Percentiles rank a stretch among this genome's conserved stretches.
Evolutionary conservation across 2,329 filamentous ascomycete genomes (phyloP).

Genomic region (Orbilia blumenaviensis): DNA sequence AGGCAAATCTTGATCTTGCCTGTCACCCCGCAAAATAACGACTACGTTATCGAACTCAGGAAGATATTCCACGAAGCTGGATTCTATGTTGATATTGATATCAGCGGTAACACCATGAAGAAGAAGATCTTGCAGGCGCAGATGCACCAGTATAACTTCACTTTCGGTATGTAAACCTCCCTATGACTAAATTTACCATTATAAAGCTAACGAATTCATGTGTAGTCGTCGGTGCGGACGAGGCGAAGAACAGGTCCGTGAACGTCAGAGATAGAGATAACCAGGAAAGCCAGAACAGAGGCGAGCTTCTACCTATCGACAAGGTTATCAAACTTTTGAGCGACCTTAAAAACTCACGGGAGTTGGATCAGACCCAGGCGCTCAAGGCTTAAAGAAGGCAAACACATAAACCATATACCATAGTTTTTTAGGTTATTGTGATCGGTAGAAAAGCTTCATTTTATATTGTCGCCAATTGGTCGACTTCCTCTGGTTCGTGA

Average conservation of each 20-base stretch:
- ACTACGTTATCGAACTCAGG: conserved; percentile 80
- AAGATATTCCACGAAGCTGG: conserved; percentile 72
- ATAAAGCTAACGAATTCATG: not conserved
- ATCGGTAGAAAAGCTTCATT: not conserved
- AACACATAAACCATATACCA: not conserved
- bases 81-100: conserved; percentile 76
- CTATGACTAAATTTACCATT: not conserved
- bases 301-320: conserved; percentile 68
- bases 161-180: conserved; percentile 69
- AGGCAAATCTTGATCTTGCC: conserved; percentile 82
- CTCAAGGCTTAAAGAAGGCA: not conserved
- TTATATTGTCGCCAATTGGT: not conserved
- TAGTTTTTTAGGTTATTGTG: not conserved
- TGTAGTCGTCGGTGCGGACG: conserved; percentile 70
- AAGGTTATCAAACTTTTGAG: conserved; percentile 62
- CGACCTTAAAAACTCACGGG: conserved; percentile 22
- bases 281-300: conserved; percentile 70
- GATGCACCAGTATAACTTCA: conserved; percentile 83
- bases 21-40: conserved; percentile 75
- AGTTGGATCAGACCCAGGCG: conserved; percentile 21
- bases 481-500: not conserved
- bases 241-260: conserved; percentile 69
- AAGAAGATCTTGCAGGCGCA: conserved; percentile 89
- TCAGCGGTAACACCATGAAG: conserved; percentile 80
- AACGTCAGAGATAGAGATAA: conserved; percentile 73